These are phyloP conservation scores for Phoma sp. DNA, from an alignment of 2,329 filamentous ascomycete species.

Conservation along the genomic window DNA sequence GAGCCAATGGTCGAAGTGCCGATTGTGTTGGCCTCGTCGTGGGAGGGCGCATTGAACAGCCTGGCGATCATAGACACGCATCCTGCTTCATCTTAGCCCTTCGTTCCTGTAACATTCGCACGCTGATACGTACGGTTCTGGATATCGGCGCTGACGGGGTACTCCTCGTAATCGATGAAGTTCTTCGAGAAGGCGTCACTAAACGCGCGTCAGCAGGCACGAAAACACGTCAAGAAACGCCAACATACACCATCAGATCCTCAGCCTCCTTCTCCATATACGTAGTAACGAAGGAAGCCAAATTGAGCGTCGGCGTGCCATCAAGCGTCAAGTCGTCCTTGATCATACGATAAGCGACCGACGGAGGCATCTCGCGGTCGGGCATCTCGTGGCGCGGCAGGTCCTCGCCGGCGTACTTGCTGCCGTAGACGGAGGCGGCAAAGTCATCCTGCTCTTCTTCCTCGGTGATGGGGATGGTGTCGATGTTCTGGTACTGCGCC, in stretches of 20 bases:
- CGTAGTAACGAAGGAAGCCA: conserved; percentile 93
- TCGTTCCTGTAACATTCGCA: conserved; percentile 71
- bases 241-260: conserved; percentile 80
- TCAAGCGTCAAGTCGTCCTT: conserved; percentile 87
- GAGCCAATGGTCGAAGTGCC: conserved; percentile 89
- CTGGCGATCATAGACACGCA: conserved; percentile 66
- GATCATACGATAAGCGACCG: conserved; percentile 96
- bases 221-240: too few species aligned
- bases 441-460: conserved; percentile 58
- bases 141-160: conserved; percentile 58
- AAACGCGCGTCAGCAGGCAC: background rate
- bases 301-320: conserved; percentile 66
- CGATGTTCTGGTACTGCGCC: conserved; percentile 27
- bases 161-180: conserved; percentile 67
- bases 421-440: conserved; percentile 86
- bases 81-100: conserved; percentile 56
- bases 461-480: conserved; percentile 33
- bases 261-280: conserved; percentile 97
- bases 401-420: conserved; percentile 79
- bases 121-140: conserved; percentile 80
- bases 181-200: conserved; percentile 88
- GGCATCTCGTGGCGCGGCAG: conserved; percentile 87
- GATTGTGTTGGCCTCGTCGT: conserved; percentile 68
- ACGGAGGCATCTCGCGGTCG: conserved; percentile 78
- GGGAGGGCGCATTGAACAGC: conserved; percentile 80